A percentile compares a stretch with the other conserved stretches of the same genome.
These are phyloP conservation scores for Trametes elegans DNA, from an alignment of 768 basidiomycete species.

Conservation along the genomic window DNA sequence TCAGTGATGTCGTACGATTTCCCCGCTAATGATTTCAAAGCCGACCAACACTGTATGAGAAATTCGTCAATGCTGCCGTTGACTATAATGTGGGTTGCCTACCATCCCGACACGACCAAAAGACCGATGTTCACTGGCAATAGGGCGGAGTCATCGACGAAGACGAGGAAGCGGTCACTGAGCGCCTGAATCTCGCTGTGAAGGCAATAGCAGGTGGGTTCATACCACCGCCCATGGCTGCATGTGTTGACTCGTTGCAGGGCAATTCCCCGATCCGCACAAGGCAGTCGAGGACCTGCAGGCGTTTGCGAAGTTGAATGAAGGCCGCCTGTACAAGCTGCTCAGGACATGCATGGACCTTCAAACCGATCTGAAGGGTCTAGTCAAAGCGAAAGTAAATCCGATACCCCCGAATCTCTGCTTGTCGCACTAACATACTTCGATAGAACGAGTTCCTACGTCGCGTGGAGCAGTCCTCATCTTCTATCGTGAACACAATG, in stretches of 20 bases:
- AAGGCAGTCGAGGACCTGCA: constrained; percentile 79
- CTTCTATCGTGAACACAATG: constrained; percentile 67
- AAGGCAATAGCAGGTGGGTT: constrained; percentile 53
- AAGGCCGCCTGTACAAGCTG: constrained; percentile 80
- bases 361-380: constrained; percentile 75
- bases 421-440: background rate
- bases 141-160: constrained; percentile 92
- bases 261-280: constrained; percentile 60
- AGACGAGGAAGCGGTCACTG: constrained; percentile 62
- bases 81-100: constrained; percentile 75
- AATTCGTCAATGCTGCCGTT: constrained; percentile 71
- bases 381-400: constrained; percentile 75
- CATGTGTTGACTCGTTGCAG: constrained; percentile 32
- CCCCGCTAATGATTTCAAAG: constrained; percentile 23
- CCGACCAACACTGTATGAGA: constrained; percentile 68
- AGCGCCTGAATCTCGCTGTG: constrained; percentile 52
- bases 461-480: constrained; percentile 68
- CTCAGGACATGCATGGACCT: constrained; percentile 80
- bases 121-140: background rate
- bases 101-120: background rate
- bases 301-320: constrained; percentile 84
- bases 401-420: background rate
- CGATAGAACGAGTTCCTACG: constrained; percentile 73
- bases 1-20: background rate
- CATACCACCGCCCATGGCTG: constrained; percentile 28